Evolutionary conservation across 228 moss, liverwort and hornwort genomes (phyloP), one percentile per base, ranked within the genome.

Genomic region (Sphagnum fallax): DNA sequence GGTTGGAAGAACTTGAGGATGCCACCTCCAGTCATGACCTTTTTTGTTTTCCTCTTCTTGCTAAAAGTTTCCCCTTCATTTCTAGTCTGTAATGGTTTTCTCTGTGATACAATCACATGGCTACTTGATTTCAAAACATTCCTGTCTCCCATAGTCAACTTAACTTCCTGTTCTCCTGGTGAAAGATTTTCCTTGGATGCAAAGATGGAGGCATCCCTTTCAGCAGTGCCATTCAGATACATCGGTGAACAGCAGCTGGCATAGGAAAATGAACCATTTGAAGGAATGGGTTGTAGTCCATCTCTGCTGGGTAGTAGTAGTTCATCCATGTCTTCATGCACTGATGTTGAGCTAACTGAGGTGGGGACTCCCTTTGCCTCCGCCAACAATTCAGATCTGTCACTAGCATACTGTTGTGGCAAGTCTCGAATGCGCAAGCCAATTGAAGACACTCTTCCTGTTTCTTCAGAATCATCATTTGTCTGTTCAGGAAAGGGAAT

Each of bases 1-100:
- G 70, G 62, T 50, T 70, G 70, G 6, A 70, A 70, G 47, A 51
- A 62, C 47, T 62, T 70, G 61, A 50, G 8, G 32, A 70, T 70
- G 5, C 70, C 70, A 6, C 16, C 53, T 6, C 47, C 47, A 50
- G 12, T 10, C n/a, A 51, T 47, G 51, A 50, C 14, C 49, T 62
- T 70, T 5, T 61, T 51, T 10, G 61, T 47, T 18, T 5, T 49
- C 6, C 12, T 8, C 18, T 32, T 52, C 70, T 62, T 55, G 16
- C 11, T 60, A 16, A 14, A 10, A 51, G 51, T 48, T 55, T 55
- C 9, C 10, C 62, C 52, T 32, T 51, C 70, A 70, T 70, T 70
- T 51, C 61, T 70, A 52, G 61, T 9, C 50, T 70, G 61, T 12
- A 62, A 10, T 10, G 62, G 50, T 32, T 70, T 70, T 18, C 70